phyloP scores from a whole-genome alignment of 352 stramenopile species.

The Globisporangium takayamanum region DNA sequence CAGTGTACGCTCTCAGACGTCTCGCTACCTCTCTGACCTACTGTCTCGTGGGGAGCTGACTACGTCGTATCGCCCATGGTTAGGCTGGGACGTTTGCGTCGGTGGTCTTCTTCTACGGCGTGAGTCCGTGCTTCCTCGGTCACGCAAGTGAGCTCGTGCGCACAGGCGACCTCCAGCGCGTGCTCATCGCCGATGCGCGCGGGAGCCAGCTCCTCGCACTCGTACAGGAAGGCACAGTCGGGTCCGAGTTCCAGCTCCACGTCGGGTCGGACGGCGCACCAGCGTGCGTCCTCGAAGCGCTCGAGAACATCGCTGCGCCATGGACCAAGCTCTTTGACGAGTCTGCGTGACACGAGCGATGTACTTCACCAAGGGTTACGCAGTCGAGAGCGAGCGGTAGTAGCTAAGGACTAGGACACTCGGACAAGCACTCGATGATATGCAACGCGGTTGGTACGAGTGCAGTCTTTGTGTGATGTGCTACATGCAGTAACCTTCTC shows the following conservation, averaged over 20 bases:
- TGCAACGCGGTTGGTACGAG: too few species aligned
- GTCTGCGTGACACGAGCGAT: slow-evolving; percentile 4
- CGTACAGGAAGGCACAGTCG: slow-evolving; percentile 21
- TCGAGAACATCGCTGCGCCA: slow-evolving; percentile 13
- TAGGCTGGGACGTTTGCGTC: slow-evolving; percentile 19
- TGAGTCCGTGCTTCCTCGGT: slow-evolving; percentile 6
- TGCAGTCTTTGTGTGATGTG: too few species aligned
- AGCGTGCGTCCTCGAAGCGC: slow-evolving; percentile 16
- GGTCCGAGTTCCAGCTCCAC: slow-evolving; percentile 26
- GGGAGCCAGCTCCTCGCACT: slow-evolving; percentile 22
- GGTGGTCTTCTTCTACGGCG: slow-evolving; percentile 15
- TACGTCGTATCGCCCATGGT: too few species aligned
- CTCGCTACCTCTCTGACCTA: not conserved
- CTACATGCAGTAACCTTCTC: too few species aligned
- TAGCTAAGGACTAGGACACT: too few species aligned
- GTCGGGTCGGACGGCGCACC: slow-evolving; percentile 31
- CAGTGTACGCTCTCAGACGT: slow-evolving; percentile 16
- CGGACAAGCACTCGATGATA: too few species aligned
- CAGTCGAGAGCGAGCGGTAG: too few species aligned
- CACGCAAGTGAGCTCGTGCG: slow-evolving; percentile 12
- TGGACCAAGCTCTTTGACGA: slow-evolving; percentile 10
- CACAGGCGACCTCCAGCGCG: slow-evolving; percentile 22
- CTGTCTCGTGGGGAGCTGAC: not conserved
- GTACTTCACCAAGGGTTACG: too few species aligned
- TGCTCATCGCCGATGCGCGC: slow-evolving; percentile 18